Evolutionary conservation across 345 rosid genomes (phyloP).

Genomic region (Eucalyptus pumila): DNA sequence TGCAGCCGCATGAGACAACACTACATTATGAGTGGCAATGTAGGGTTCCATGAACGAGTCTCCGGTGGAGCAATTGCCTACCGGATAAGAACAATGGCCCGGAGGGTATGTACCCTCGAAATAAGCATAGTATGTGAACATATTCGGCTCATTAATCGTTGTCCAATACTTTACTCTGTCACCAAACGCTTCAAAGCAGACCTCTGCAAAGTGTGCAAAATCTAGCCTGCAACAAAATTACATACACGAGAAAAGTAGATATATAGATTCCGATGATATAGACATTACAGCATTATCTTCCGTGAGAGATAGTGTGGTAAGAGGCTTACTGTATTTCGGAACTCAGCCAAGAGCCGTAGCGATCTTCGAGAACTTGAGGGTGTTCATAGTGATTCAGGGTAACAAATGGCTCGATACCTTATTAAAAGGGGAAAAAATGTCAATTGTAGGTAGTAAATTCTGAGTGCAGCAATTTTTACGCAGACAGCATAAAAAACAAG

Average conservation of each 20-base stretch:
- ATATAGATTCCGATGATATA: not conserved
- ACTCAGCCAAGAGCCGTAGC: constrained; percentile 11
- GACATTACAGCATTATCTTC: not conserved
- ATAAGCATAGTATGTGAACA: constrained; percentile 10
- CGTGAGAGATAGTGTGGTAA: not conserved
- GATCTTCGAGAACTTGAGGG: constrained; percentile 4
- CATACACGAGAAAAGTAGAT: not conserved
- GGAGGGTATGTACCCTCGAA: constrained; percentile 28
- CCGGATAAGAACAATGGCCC: constrained; percentile 23
- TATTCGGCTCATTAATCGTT: constrained; percentile 52
- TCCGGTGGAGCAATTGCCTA: constrained; percentile 35
- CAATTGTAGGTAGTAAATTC: not conserved
- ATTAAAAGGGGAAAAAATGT: not conserved
- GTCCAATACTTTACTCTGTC: constrained; percentile 56
- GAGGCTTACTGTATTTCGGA: constrained; percentile 2
- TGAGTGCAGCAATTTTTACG: not conserved
- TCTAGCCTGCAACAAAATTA: constrained; percentile 31
- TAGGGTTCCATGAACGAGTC: constrained; percentile 47
- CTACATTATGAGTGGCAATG: constrained; percentile 36
- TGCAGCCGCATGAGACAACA: constrained; percentile 16
- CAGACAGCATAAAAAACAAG: not conserved
- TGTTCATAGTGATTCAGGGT: constrained; percentile 6
- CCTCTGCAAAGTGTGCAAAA: constrained; percentile 33
- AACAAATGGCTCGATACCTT: constrained; percentile 6
- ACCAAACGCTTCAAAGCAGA: constrained; percentile 48